Conservation (phyloP, 495 filamentous ascomycete genomes). For the Parathielavia hyrcaniae region DNA sequence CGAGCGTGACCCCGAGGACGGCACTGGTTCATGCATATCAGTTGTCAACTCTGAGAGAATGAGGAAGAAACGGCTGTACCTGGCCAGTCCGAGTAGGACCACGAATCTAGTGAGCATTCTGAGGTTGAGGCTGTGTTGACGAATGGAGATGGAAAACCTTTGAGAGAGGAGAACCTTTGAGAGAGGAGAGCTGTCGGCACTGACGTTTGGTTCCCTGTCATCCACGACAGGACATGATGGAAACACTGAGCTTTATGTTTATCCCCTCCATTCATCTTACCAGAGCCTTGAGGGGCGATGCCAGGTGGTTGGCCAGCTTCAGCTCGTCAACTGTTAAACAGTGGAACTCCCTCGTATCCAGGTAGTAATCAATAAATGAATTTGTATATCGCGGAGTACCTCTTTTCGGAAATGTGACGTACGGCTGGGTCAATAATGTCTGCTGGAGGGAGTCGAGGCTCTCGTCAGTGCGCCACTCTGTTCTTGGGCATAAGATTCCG, state of each 20-base stretch:
- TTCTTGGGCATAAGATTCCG: not conserved
- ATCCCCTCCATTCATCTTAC: no score
- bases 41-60: not conserved
- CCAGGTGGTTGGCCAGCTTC: not conserved
- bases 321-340: not conserved
- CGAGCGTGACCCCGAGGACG: conserved; percentile 25
- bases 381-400: conserved; percentile 28
- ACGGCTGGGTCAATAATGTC: not conserved
- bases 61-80: conserved; percentile 1
- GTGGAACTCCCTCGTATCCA: conserved; percentile 2
- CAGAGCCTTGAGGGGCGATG: no score
- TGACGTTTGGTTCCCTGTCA: not conserved
- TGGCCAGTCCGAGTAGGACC: conserved; percentile 9
- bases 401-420: conserved; percentile 5
- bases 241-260: not conserved
- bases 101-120: conserved; percentile 12
- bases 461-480: not conserved
- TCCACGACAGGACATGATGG: not conserved
- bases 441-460: no score
- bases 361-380: conserved; percentile 20
- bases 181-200: not conserved
- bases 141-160: no score
- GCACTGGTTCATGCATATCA: conserved; percentile 12
- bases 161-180: not conserved
- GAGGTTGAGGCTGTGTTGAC: not conserved